phyloP scores from a whole-genome alignment of 2,329 filamentous ascomycete genomes.

The Cercospora sp. region DNA sequence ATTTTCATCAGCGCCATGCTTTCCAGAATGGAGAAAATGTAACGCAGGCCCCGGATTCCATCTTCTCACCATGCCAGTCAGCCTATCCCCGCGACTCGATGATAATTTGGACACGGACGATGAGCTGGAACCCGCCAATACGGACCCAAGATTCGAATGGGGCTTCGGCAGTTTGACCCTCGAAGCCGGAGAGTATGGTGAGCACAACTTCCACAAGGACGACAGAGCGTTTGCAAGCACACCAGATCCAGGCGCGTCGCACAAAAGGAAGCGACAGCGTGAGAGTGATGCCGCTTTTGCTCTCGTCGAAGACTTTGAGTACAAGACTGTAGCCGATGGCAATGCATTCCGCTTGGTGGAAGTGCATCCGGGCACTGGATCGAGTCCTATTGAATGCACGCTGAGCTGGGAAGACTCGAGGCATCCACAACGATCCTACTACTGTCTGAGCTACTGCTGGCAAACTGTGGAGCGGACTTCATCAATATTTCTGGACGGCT shows the following conservation, averaged over 20 bases:
- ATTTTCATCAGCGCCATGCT: neutral
- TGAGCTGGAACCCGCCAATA: conserved; percentile 23
- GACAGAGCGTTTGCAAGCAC: conserved; percentile 27
- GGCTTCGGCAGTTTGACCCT: conserved; percentile 30
- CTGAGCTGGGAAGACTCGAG: conserved; percentile 31
- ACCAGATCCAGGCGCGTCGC: conserved; percentile 24
- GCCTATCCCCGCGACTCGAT: conserved; percentile 31
- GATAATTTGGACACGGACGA: conserved; percentile 34
- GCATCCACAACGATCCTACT: conserved; percentile 26
- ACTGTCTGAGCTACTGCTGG: conserved; percentile 36
- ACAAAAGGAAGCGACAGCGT: conserved; percentile 26
- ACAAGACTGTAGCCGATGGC: conserved; percentile 32
- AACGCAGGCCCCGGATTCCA: neutral
- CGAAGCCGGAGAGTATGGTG: conserved; percentile 16
- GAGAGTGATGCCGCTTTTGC: conserved; percentile 25
- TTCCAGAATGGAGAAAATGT: neutral
- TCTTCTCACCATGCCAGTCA: conserved; percentile 11
- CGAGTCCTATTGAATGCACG: conserved; percentile 24
- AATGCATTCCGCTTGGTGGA: conserved; percentile 32
- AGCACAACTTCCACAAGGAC: conserved; percentile 22
- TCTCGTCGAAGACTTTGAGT: conserved; percentile 24
- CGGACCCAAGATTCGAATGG: conserved; percentile 31
- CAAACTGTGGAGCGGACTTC: conserved; percentile 28
- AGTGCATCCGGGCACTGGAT: conserved; percentile 30
- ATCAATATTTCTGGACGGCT: conserved; percentile 35